A percentile compares a stretch with the other conserved stretches of the same genome.
Conservation (phyloP, 1,284 basidiomycete genomes). For the Papiliotrema nemorosa region DNA sequence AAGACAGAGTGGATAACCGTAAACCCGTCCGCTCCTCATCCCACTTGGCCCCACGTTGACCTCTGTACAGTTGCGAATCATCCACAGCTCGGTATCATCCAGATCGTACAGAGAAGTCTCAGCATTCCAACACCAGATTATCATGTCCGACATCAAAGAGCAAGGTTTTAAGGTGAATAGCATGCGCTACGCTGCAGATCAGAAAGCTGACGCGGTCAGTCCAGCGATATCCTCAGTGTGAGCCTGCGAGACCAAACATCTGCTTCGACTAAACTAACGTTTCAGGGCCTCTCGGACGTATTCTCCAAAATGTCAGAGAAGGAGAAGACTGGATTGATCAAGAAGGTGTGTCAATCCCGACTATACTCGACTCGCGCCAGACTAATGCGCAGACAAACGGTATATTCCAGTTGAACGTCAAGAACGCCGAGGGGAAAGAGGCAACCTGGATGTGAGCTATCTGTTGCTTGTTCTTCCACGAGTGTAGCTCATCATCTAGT, state of each 20-base stretch:
- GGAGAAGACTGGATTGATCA: constrained; percentile 75
- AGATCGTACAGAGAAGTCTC: background rate
- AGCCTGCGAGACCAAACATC: constrained; percentile 3
- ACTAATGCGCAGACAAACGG: constrained; percentile 84
- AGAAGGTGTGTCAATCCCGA: constrained; percentile 61
- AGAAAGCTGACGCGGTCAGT: constrained; percentile 49
- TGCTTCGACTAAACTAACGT: background rate
- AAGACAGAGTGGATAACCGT: too few relatives aligned
- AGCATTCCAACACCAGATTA: too few relatives aligned
- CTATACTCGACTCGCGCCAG: background rate
- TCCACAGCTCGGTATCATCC: background rate
- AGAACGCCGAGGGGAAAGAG: constrained; percentile 71
- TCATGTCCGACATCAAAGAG: constrained; percentile 49
- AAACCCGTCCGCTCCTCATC: too few relatives aligned
- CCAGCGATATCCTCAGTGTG: constrained; percentile 64
- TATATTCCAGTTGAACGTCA: constrained; percentile 83
- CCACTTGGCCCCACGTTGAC: too few relatives aligned
- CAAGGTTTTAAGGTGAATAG: constrained; percentile 46
- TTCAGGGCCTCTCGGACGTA: constrained; percentile 56
- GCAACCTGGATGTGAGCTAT: constrained; percentile 60
- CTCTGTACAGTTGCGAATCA: too few relatives aligned
- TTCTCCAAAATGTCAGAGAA: constrained; percentile 64
- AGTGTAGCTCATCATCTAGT: constrained; percentile 49
- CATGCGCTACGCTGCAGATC: background rate
- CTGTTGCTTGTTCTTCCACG: background rate